Evolutionary conservation across 345 rosid species (phyloP), one percentile per base, ranked within the genome.

Genomic region (Mangifera indica): DNA sequence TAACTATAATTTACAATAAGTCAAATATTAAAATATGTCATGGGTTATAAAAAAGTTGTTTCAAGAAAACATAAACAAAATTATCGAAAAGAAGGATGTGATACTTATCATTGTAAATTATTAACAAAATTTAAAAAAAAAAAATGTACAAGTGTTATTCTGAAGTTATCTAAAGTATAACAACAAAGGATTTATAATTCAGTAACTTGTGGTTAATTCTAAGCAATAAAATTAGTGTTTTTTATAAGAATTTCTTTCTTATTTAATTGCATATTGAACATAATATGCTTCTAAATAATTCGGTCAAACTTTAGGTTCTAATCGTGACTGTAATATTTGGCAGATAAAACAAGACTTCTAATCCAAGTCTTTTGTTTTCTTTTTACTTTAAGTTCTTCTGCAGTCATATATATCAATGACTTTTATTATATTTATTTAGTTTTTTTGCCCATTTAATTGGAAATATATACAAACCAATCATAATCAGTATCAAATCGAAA

Each of bases 1-100:
- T 70, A 64, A 66, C 45, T 62, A 59, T 29, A 67, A 67, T 54
- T 62, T 75, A 40, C 48, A 65, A 34, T 34, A 5, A 63, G 78
- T 82, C 85, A 82, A 82, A 73, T 76, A 62, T 53, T 76, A 81
- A 76, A 78, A 32, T 49, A 73, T 57, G 68, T 4, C 10, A 26
- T 66, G 48, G 59, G 76, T 51, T 70, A 61, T 55, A 29, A 51
- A 76, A 79, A 81, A 56, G 58, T 57, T 56, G 62, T 32, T 70
- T 70, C 49, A 59, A 44, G 61, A 37, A 77, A 74, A 57, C 63
- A 37, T 70, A 67, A 67, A 56, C 22, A 63, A 45, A 68, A 3
- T 67, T 62, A 67, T n/a, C 10, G 26, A 65, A 71, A 60, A 54
- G 77, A 75, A 61, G 69, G 80, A 54, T 76, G 77, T 60, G 81